Evolutionary conservation across 495 filamentous ascomycete species (phyloP).

Genomic region (Aspergillus homomorphus): DNA sequence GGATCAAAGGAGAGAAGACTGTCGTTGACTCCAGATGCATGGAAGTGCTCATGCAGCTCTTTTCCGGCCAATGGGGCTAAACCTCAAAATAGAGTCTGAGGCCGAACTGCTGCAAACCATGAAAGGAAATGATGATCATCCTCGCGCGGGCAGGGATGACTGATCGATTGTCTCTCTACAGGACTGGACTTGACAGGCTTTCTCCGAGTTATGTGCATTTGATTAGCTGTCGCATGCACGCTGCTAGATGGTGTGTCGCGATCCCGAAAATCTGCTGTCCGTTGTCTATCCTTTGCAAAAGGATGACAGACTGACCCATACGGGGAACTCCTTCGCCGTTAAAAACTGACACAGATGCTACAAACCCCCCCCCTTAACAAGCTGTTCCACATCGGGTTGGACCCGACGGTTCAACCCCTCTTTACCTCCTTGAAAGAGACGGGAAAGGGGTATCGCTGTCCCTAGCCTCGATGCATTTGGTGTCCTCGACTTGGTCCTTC

Average conservation of each 20-base stretch:
- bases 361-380: not conserved
- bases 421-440: not conserved
- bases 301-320: no score
- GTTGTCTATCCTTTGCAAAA: not conserved
- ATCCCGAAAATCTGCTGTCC: not conserved
- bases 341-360: not conserved
- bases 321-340: no score
- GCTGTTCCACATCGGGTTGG: not conserved
- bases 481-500: no score
- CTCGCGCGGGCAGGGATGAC: slow-evolving; percentile 1
- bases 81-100: not conserved
- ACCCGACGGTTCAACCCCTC: not conserved
- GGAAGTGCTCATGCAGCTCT: not conserved
- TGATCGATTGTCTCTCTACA: not conserved
- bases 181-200: not conserved
- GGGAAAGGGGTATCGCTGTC: not conserved
- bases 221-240: not conserved
- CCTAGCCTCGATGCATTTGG: not conserved
- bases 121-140: slow-evolving; percentile 10
- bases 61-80: not conserved
- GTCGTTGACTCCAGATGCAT: not conserved
- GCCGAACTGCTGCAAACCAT: not conserved
- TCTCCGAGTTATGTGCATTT: not conserved
- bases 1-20: no score
- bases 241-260: not conserved